Base-by-base conservation (phyloP, 2,329 filamentous ascomycete genomes). In the Drechslerella dactyloides region DNA sequence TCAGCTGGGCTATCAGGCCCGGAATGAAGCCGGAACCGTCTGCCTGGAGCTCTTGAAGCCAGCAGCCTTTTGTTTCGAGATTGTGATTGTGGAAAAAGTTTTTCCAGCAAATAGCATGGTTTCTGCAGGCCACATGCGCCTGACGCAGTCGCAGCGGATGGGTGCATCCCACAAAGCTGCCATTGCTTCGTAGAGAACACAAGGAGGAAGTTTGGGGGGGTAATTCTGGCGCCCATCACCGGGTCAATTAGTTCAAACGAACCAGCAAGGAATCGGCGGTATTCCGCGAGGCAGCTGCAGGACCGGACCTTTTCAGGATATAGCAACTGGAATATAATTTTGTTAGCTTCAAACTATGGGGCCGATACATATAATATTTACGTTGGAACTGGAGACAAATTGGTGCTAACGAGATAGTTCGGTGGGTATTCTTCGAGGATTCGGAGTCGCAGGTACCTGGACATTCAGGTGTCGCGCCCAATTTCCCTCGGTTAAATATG, bases 401-500 rank as follows among this genome's bases (percentile, higher is more conserved):
- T 52, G 48, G 27, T 33, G 27, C 27, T 17, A 51, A 51, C 11
- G 19, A 51, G 11, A 19, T 51, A 19, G 46, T n/a, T 51, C 21
- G 54, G 44, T 57, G 57, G 53, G 57, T 57, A 69, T 62, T 48
- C n/a, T 42, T 35, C 19, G 19, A 46, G 17, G 54, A 35, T 27
- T 56, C 23, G 44, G 27, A 54, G 51, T 57, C 30, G 56, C 30
- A 57, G 44, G 62, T 66, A 54, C 55, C 23, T 30, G 56, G 35
- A 40, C 24, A 35, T 40, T 57, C 56, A 46, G 30, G 23, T 54
- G 55, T 57, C 44, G 42, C 40, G 55, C 54, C 59, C 66, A 64
- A 70, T 64, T 70, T 70, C 59, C 66, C 59, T 70, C 66, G 66
- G 66, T 70, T 70, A 70, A 70, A 70, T 64, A 63, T 64, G 66